Evolutionary conservation across 345 rosid genomes (phyloP).

Genomic region (Barbarea vulgaris): DNA sequence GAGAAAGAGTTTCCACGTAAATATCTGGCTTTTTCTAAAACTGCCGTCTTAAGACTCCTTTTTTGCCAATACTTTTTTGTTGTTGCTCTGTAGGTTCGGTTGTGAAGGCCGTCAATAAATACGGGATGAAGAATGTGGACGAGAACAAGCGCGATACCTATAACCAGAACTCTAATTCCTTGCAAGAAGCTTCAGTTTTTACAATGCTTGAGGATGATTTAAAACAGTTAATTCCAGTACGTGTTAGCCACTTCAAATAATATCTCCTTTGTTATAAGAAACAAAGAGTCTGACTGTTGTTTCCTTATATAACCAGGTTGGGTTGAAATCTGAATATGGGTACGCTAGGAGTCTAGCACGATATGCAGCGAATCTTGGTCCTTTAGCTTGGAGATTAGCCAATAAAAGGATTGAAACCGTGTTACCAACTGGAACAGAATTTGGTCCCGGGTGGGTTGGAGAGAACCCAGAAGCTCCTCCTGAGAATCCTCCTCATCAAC

Average conservation of each 20-base stretch:
- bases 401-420: conserved; percentile 54
- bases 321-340: conserved; percentile 68
- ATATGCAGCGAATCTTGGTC: conserved; percentile 75
- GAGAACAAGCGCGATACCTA: conserved; percentile 80
- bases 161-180: conserved; percentile 40
- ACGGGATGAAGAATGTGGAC: conserved; percentile 81
- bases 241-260: conserved; percentile 24
- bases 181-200: conserved; percentile 44
- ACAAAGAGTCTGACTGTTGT: conserved; percentile 20
- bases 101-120: conserved; percentile 70
- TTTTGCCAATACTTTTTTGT: conserved; percentile 3
- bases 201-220: conserved; percentile 57
- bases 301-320: conserved; percentile 60
- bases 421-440: conserved; percentile 59
- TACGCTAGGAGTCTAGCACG: conserved; percentile 84
- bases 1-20: conserved; percentile 94
- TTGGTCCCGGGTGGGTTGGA: conserved; percentile 92
- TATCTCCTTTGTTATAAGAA: not conserved
- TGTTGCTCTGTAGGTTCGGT: conserved; percentile 69
- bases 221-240: conserved; percentile 76
- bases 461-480: conserved; percentile 49
- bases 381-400: conserved; percentile 70
- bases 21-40: not conserved
- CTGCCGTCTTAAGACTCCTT: not conserved
- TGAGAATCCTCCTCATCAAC: conserved; percentile 31